phyloP scores from a whole-genome alignment of 352 stramenopile species.

The Phytophthora foliorum region DNA sequence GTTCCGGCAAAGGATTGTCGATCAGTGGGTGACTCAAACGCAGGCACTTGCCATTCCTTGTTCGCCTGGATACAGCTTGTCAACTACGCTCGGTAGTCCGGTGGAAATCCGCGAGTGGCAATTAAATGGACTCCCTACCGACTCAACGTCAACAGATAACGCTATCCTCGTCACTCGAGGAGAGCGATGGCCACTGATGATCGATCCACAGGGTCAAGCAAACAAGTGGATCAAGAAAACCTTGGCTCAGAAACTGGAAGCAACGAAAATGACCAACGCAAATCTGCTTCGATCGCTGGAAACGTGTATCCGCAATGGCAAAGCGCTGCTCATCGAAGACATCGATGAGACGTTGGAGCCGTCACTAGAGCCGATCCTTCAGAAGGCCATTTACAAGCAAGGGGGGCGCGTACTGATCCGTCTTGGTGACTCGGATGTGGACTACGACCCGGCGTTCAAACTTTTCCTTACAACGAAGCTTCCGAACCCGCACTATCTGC shows the following conservation, averaged over 20 bases:
- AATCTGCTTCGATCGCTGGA: conserved; percentile 93
- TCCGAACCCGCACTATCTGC: conserved; percentile 95
- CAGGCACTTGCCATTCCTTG: conserved; percentile 80
- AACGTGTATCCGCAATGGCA: conserved; percentile 93
- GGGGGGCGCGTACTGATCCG: conserved; percentile 90
- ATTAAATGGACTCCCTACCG: conserved; percentile 91
- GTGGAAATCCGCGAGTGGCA: conserved; percentile 95
- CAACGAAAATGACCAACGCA: conserved; percentile 92
- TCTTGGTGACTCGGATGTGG: conserved; percentile 93
- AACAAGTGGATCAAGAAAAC: conserved; percentile 97
- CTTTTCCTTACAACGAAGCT: conserved; percentile 95
- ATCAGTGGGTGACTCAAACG: conserved; percentile 73
- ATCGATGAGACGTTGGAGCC: conserved; percentile 94
- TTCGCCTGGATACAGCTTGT: conserved; percentile 76
- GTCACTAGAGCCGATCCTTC: conserved; percentile 92
- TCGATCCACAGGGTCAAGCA: conserved; percentile 94
- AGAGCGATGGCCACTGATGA: conserved; percentile 95
- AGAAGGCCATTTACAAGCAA: conserved; percentile 95
- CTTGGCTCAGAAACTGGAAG: conserved; percentile 68
- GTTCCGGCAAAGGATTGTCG: conserved; percentile 85
- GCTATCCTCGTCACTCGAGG: conserved; percentile 92
- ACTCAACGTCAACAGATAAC: conserved; percentile 94
- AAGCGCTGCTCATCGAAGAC: conserved; percentile 93
- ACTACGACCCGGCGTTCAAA: conserved; percentile 94
- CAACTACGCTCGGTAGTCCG: conserved; percentile 85